A percentile compares a stretch with the other conserved stretches of the same genome.
Conservation (phyloP, 148 eudicot species). For the Silene conica region DNA sequence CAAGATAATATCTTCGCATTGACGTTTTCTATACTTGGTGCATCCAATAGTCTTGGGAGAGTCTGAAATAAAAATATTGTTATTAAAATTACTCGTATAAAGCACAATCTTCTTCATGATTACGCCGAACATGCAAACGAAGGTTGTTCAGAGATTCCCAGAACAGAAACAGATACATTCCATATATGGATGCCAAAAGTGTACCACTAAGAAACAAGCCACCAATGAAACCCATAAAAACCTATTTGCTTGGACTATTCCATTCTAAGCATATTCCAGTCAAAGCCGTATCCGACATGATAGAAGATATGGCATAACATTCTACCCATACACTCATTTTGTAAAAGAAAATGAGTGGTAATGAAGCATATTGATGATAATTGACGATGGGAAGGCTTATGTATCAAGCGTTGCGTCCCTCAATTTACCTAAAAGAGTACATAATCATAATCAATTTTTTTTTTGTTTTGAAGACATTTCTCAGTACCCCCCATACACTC, state of each 20-base stretch:
- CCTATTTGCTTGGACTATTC: neutral
- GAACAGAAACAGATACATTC: neutral
- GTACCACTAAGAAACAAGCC: neutral
- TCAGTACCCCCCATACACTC: neutral
- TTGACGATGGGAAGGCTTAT: neutral
- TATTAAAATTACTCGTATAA: neutral
- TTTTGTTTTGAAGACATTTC: neutral
- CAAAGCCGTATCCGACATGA: neutral
- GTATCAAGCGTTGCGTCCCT: neutral
- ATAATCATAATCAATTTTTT: neutral
- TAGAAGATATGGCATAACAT: neutral
- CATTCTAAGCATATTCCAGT: neutral
- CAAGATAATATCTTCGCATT: conserved; percentile 71
- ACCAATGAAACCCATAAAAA: neutral
- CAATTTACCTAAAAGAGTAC: no score
- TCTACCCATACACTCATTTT: no score
- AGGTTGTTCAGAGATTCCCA: neutral
- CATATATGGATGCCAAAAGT: neutral
- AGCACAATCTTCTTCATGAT: neutral
- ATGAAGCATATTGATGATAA: neutral
- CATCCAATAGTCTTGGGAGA: conserved; percentile 78
- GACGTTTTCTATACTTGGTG: conserved; percentile 65
- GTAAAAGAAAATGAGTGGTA: neutral
- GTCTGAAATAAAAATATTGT: conserved; percentile 39
- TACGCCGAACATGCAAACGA: neutral